Evolutionary conservation across 306 rosid genomes (phyloP).

Genomic region (Albizia julibrissin): DNA sequence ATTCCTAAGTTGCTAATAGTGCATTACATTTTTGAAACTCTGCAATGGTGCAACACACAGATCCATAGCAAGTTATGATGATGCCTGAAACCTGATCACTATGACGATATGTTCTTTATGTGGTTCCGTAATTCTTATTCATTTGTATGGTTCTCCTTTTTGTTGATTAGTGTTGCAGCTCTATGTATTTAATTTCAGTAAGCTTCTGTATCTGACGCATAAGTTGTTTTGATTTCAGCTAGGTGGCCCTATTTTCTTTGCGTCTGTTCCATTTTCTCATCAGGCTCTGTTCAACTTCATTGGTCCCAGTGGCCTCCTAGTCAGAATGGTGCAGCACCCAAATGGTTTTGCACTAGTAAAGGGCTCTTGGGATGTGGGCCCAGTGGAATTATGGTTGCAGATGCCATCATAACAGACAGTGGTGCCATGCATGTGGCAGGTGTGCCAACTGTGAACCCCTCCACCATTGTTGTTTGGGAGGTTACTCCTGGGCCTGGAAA

Average conservation of each 20-base stretch:
- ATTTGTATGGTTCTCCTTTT: background rate
- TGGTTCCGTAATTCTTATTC: constrained; percentile 6
- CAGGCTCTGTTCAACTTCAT: constrained; percentile 96
- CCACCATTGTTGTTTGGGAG: constrained; percentile 99
- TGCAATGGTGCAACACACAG: background rate
- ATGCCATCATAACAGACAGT: constrained; percentile 92
- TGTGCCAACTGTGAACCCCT: constrained; percentile 96
- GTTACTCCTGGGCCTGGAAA: constrained; percentile 98
- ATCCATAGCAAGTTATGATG: background rate
- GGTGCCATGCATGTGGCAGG: constrained; percentile 99
- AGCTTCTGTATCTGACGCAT: constrained; percentile 40
- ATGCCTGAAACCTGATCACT: background rate
- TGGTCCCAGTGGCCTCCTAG: constrained; percentile 98
- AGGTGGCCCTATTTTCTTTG: constrained; percentile 98
- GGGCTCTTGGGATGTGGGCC: constrained; percentile 99
- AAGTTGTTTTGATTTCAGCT: constrained; percentile 61
- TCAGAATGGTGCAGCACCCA: constrained; percentile 64
- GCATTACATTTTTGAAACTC: background rate
- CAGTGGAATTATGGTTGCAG: constrained; percentile 99
- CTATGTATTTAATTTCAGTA: constrained; percentile 1
- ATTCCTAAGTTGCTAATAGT: too few relatives aligned
- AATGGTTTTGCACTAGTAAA: constrained; percentile 97
- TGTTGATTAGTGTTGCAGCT: constrained; percentile 10
- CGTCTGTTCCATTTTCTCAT: constrained; percentile 93
- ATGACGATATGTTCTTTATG: background rate